Base-by-base conservation (phyloP, 257 asterid species). In the Petunia axillaris region DNA sequence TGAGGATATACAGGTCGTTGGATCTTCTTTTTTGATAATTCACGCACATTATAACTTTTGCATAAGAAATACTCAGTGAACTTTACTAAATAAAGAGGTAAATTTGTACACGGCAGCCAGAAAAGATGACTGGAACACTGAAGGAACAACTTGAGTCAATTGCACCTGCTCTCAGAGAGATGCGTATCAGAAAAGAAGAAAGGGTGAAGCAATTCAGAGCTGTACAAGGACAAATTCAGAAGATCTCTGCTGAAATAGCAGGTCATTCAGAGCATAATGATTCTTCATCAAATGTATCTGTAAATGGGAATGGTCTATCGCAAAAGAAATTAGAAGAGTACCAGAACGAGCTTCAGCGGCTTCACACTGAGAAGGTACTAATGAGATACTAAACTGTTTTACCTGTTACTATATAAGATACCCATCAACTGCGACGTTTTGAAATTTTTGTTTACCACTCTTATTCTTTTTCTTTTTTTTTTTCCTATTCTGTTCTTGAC, bases 311-410 rank as follows among this genome's bases (percentile, higher is more conserved):
- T 77, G 99, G 93, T 81, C 97, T 95, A 44, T 95, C 99, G 2
- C 81, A 88, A 35, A 95, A 93, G 67, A 95, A 87, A 78, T 89
- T 95, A 39, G 97, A 95, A 84, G 99, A 95, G 82, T 86, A 89
- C 88, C 97, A 92, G 82, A 90, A 87, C 63, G 98, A 95, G 85
- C 99, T 95, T 83, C 93, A 92, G 87, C 88, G 93, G 80, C 97
- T 93, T 82, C 99, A 91, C 78, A 86, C 73, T 58, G 99, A 95
- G 82, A 95, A 95, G 97, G 98, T 93, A 90, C 64, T 10, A 59
- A 15, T 60, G 43, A 75, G 52, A 53, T 46, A 52, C 5, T 41
- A 8, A 40, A 16, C 57, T 40, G 15, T 39, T 70, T 10, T 70
- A 37, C 41, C 76, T 46, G 76, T 40, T 37, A 25, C 59, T 46